Conservation (phyloP, 2,329 filamentous ascomycete genomes). For the Pezicula radicicola region DNA sequence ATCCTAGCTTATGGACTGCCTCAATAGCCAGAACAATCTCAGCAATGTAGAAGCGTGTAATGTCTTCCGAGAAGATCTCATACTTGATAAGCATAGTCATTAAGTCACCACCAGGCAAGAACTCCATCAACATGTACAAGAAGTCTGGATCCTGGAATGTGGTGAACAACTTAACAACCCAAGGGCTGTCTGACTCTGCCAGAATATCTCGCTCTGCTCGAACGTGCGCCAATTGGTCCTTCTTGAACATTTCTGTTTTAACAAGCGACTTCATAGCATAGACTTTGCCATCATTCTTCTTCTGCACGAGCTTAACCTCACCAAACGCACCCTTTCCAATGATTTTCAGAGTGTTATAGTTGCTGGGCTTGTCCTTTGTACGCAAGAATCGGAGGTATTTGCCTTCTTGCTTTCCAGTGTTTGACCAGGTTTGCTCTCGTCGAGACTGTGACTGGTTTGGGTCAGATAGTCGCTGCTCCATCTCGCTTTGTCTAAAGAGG, state of each 20-base stretch:
- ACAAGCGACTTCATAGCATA: constrained; percentile 98
- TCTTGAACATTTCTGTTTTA: constrained; percentile 99
- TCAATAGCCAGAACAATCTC: constrained; percentile 98
- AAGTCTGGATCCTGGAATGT: constrained; percentile 97
- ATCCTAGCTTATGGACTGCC: constrained; percentile 94
- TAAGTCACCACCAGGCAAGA: constrained; percentile 93
- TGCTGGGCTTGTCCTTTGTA: constrained; percentile 88
- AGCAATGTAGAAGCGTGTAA: constrained; percentile 98
- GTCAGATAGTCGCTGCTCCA: constrained; percentile 82
- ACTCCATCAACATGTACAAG: constrained; percentile 99
- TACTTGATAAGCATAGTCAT: constrained; percentile 99
- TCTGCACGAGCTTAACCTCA: constrained; percentile 95
- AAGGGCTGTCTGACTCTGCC: constrained; percentile 98
- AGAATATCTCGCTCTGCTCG: constrained; percentile 96
- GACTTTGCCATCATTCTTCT: constrained; percentile 93
- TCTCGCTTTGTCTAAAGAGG: constrained; percentile 73
- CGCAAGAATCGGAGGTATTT: constrained; percentile 92
- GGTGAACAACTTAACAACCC: constrained; percentile 97
- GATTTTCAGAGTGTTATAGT: constrained; percentile 95
- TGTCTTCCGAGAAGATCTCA: constrained; percentile 98
- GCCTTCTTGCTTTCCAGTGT: constrained; percentile 82
- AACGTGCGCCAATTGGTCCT: constrained; percentile 95
- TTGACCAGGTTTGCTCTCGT: constrained; percentile 82
- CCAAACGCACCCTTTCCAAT: constrained; percentile 99
- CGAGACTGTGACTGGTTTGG: constrained; percentile 69